Evolutionary conservation across 1,284 basidiomycete genomes (phyloP).

Genomic region (Rhodotorula glutinis): DNA sequence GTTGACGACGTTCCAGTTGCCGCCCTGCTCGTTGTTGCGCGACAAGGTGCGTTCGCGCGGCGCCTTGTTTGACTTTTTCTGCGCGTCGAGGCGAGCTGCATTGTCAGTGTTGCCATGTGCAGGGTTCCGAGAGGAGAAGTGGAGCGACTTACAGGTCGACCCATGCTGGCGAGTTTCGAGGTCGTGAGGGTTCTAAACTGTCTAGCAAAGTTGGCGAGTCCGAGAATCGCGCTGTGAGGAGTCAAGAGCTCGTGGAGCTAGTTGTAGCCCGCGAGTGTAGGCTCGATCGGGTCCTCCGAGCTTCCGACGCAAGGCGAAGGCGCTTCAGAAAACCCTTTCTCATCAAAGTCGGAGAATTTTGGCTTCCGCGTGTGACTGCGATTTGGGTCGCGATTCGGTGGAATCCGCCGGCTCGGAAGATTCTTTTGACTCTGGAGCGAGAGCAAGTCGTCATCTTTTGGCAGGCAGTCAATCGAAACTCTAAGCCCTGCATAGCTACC

Average conservation of each 20-base stretch:
- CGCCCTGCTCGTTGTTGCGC: slow-evolving; percentile 16
- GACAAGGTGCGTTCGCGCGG: slow-evolving; percentile 9
- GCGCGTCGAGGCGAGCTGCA: not conserved
- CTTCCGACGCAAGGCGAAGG: too few relatives aligned
- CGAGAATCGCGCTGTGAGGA: not conserved
- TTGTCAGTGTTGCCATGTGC: not conserved
- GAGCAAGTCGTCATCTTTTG: too few relatives aligned
- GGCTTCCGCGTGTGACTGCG: too few relatives aligned
- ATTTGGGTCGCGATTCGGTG: too few relatives aligned
- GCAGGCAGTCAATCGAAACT: too few relatives aligned
- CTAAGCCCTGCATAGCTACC: too few relatives aligned
- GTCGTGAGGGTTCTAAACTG: not conserved
- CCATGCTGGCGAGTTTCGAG: not conserved
- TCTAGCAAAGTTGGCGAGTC: not conserved
- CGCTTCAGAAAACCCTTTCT: too few relatives aligned
- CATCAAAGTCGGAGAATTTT: too few relatives aligned
- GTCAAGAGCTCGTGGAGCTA: too few relatives aligned
- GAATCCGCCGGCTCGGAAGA: too few relatives aligned
- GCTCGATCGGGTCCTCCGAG: too few relatives aligned
- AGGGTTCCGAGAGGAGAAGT: not conserved
- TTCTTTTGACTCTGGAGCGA: too few relatives aligned
- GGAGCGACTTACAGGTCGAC: not conserved
- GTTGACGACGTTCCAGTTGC: slow-evolving; percentile 19
- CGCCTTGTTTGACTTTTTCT: slow-evolving; percentile 5
- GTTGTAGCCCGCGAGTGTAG: not conserved